These are phyloP conservation scores for Phylloporus sp. DNA, from an alignment of 768 basidiomycete species.

Conservation along the genomic window DNA sequence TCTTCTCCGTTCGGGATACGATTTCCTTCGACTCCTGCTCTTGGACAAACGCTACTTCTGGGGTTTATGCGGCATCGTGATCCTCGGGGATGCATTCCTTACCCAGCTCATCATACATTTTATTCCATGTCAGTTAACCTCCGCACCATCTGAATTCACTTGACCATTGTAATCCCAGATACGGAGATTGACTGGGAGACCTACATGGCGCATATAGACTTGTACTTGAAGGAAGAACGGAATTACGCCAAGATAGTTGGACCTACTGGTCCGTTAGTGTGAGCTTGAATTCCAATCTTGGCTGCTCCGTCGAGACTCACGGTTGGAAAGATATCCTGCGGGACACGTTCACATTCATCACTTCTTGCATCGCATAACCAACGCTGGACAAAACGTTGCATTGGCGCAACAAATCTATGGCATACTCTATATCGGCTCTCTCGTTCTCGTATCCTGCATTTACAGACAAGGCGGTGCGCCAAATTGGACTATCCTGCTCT, in stretches of 20 bases:
- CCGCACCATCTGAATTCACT: conserved; percentile 3
- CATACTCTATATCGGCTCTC: conserved; percentile 61
- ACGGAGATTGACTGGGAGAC: conserved; percentile 99
- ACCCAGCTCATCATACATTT: conserved; percentile 76
- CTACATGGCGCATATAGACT: conserved; percentile 83
- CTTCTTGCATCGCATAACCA: conserved; percentile 58
- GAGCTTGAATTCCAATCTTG: conserved; percentile 20
- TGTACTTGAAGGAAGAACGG: conserved; percentile 75
- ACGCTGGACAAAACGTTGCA: conserved; percentile 52
- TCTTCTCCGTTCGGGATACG: conserved; percentile 4
- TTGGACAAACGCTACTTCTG: conserved; percentile 61
- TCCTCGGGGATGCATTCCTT: conserved; percentile 72
- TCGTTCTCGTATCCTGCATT: conserved; percentile 60
- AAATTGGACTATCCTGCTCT: conserved; percentile 66
- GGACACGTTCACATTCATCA: conserved; percentile 85
- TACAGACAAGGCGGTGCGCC: conserved; percentile 60
- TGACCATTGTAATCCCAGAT: conserved; percentile 50
- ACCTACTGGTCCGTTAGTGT: conserved; percentile 94
- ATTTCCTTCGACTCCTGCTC: conserved; percentile 27
- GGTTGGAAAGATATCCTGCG: conserved; percentile 75
- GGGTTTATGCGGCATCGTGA: conserved; percentile 55
- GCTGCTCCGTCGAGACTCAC: not conserved
- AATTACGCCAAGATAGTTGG: conserved; percentile 80
- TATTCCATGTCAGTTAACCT: conserved; percentile 65
- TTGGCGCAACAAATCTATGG: conserved; percentile 78